Conservation (phyloP, 148 eudicot species). For the Nepenthes gracilis region DNA sequence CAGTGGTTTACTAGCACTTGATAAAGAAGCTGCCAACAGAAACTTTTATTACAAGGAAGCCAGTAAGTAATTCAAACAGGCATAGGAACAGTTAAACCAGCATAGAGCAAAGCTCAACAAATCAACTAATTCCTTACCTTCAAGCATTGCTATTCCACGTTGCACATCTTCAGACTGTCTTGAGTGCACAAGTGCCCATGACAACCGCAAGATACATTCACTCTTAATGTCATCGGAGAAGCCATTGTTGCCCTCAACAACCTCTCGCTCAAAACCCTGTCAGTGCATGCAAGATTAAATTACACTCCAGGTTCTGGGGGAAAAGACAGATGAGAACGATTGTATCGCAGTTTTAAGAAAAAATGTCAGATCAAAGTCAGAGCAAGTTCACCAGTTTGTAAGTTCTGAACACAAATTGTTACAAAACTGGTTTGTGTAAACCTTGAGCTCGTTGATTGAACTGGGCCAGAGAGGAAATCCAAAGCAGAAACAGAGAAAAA, state of each 20-base stretch:
- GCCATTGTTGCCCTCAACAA: slow-evolving; percentile 39
- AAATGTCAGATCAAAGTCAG: too few relatives aligned
- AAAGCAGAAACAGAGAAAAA: too few relatives aligned
- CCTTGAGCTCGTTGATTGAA: too few relatives aligned
- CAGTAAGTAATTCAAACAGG: background rate
- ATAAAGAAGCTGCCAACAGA: slow-evolving; percentile 9
- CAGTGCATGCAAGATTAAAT: background rate
- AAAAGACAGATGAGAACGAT: too few relatives aligned
- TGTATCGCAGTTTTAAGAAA: too few relatives aligned
- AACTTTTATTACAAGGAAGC: background rate
- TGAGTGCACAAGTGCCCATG: slow-evolving; percentile 69
- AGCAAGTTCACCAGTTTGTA: too few relatives aligned
- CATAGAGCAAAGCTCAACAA: background rate
- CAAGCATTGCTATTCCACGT: slow-evolving; percentile 61
- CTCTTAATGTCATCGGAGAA: slow-evolving; percentile 24
- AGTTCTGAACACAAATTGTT: too few relatives aligned
- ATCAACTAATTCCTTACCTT: slow-evolving; percentile 18
- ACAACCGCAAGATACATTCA: slow-evolving; percentile 41
- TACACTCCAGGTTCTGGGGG: too few relatives aligned
- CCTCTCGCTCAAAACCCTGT: slow-evolving; percentile 53
- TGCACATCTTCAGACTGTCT: slow-evolving; percentile 38
- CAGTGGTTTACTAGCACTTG: slow-evolving; percentile 42
- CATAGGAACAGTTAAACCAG: background rate
- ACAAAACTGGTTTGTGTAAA: too few relatives aligned
- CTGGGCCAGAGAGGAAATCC: too few relatives aligned